Evolutionary conservation across 1,284 basidiomycete species (phyloP).

Genomic region (Fomitopsis schrenkii): DNA sequence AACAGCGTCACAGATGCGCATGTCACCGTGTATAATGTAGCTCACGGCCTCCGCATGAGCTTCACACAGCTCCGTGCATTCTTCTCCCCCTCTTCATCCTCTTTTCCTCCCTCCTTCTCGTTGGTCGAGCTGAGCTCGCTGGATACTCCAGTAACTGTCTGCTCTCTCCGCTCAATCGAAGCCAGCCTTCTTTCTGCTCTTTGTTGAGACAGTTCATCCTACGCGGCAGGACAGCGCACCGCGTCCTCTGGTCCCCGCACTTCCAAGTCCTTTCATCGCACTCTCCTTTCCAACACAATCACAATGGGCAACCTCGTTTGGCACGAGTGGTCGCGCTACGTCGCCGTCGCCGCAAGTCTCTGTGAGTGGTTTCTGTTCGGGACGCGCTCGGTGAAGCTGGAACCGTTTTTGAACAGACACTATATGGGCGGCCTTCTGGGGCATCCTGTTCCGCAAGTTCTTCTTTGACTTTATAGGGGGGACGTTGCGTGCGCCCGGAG

Average conservation of each 20-base stretch:
- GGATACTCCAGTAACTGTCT: slow-evolving; percentile 24
- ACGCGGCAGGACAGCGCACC: slow-evolving; percentile 30
- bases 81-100: slow-evolving; percentile 17
- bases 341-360: slow-evolving; percentile 66
- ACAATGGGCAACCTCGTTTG: slow-evolving; percentile 81
- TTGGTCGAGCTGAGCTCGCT: slow-evolving; percentile 55
- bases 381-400: slow-evolving; percentile 1
- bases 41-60: background rate
- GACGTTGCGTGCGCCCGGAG: slow-evolving; percentile 68
- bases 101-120: slow-evolving; percentile 26
- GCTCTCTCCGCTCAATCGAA: slow-evolving; percentile 21
- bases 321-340: slow-evolving; percentile 74
- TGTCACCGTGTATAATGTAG: slow-evolving; percentile 11
- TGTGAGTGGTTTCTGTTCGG: slow-evolving; percentile 51
- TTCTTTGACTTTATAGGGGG: slow-evolving; percentile 84
- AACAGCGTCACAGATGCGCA: slow-evolving; percentile 5
- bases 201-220: slow-evolving; percentile 11
- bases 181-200: slow-evolving; percentile 25
- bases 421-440: slow-evolving; percentile 77
- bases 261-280: slow-evolving; percentile 17
- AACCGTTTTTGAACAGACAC: slow-evolving; percentile 46
- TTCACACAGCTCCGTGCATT: slow-evolving; percentile 24
- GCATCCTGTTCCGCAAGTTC: slow-evolving; percentile 82
- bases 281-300: slow-evolving; percentile 9
- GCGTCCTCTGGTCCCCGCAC: slow-evolving; percentile 12